A percentile compares a stretch with the other conserved stretches of the same genome.
Conservation (phyloP, 1,139 yeast species). For the Sugiyamaella paludigena region DNA sequence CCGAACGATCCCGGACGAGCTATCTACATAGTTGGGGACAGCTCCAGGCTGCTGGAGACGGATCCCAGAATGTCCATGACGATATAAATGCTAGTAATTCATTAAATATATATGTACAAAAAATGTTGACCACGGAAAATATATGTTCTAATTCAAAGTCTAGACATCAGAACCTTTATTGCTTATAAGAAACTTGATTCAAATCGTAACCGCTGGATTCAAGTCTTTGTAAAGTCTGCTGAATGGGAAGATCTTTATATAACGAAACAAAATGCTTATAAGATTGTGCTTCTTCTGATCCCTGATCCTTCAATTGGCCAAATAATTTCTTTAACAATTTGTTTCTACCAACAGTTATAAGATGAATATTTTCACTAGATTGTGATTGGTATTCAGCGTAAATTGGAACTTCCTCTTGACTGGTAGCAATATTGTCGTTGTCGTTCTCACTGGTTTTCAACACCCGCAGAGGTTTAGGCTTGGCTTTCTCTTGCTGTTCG, state of each 20-base stretch:
- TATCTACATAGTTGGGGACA: too few species aligned
- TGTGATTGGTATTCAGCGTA: constrained; percentile 46
- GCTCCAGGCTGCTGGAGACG: too few species aligned
- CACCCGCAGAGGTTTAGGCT: constrained; percentile 24
- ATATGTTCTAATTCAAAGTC: too few species aligned
- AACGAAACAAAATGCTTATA: constrained; percentile 43
- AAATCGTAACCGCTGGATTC: constrained; percentile 43
- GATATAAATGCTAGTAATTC: too few species aligned
- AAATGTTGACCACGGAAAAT: too few species aligned
- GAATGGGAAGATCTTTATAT: constrained; percentile 33
- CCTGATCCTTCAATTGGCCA: constrained; percentile 45
- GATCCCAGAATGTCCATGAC: too few species aligned
- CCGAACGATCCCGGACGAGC: too few species aligned
- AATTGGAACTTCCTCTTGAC: constrained; percentile 39
- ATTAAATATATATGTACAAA: not conserved
- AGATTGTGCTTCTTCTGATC: constrained; percentile 46
- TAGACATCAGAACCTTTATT: too few species aligned
- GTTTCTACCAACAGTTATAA: constrained; percentile 61
- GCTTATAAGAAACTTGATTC: constrained; percentile 9
- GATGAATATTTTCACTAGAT: constrained; percentile 43
- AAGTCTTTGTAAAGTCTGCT: constrained; percentile 38
- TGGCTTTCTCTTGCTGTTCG: constrained; percentile 28
- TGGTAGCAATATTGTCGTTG: not conserved
- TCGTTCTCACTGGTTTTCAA: constrained; percentile 5
- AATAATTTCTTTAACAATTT: constrained; percentile 57